Conservation (phyloP, 78 protist genomes). For the Ministeria vibrans region DNA sequence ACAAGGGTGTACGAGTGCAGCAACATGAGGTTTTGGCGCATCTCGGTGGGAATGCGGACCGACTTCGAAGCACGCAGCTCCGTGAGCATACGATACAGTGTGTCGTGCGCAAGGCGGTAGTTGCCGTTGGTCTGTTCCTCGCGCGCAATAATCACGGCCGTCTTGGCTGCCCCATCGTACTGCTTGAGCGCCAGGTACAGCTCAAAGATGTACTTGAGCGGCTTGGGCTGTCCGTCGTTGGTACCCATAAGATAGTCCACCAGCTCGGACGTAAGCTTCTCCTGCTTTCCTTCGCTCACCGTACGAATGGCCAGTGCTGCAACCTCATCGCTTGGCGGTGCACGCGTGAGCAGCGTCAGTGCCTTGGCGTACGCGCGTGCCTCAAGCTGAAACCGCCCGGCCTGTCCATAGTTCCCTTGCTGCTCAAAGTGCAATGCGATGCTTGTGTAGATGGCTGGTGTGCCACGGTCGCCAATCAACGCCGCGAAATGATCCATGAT, state of each 20-base stretch:
- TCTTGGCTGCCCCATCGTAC: conserved; percentile 48
- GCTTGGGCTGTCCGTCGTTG: conserved; percentile 48
- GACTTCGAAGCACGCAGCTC: conserved; percentile 18
- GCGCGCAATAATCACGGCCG: conserved; percentile 67
- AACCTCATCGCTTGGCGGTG: background rate
- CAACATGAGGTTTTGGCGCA: conserved; percentile 27
- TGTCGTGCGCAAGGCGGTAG: conserved; percentile 56
- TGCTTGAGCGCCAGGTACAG: conserved; percentile 60
- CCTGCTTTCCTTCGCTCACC: conserved; percentile 57
- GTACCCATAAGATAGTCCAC: conserved; percentile 64
- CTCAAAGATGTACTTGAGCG: conserved; percentile 44
- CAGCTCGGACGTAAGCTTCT: conserved; percentile 36
- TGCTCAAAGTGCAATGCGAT: conserved; percentile 39
- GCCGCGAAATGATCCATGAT: conserved; percentile 30
- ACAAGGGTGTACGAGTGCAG: conserved; percentile 57
- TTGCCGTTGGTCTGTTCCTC: conserved; percentile 49
- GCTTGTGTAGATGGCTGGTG: conserved; percentile 5
- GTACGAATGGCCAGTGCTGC: conserved; percentile 17
- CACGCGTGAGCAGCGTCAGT: conserved; percentile 14
- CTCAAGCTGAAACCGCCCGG: conserved; percentile 31
- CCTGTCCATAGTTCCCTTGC: background rate
- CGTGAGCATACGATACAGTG: conserved; percentile 39
- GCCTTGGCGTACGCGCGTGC: conserved; percentile 17
- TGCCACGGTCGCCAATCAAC: conserved; percentile 28
- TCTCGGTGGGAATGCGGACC: conserved; percentile 37